Base-by-base conservation (phyloP, 257 asterid genomes). In the Solanum gandarillasii region DNA sequence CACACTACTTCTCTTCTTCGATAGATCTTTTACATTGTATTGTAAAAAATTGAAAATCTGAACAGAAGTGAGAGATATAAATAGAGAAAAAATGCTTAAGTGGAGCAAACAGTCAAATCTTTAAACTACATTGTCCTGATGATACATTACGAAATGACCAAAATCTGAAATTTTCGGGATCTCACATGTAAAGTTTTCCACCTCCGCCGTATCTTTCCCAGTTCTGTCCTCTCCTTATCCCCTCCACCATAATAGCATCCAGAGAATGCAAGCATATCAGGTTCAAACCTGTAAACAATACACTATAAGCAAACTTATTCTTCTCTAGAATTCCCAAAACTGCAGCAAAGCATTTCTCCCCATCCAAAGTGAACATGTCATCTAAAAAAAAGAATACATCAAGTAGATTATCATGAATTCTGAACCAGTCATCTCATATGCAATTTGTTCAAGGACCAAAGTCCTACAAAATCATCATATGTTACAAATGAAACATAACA, bases 231-330 rank as follows among this genome's bases (percentile, higher is more conserved):
- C 92, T 97, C 99, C 93, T 96, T 94, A 86, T 97, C 96, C 86
- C 99, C 99, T 86, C 99, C 99, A 89, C 99, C 99, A 71, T 94
- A 96, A 90, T 96, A 97, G 86, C 99, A 97, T 91, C 99, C 98
- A 39, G 99, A 96, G 94, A 97, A 97, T 85, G 99, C 99, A 91
- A 97, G 99, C 99, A 96, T 97, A 90, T 97, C 99, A 87, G 99
- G 99, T 92, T 97, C 99, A 89, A 95, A 97, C 95, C 99, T 97
- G 97, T 83, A 88, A 87, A 71, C 52, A 85, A 72, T 48, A 46
- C 84, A 58, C 73, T 87, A 71, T 81, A 55, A 86, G 89, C 36
- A 58, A 36, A 48, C 36, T 12, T 67, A 60, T 48, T 21, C 29
- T 18, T 27, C 67, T 78, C n/a, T 4, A 43, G 38, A 43, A 79